Evolutionary conservation across 2,329 filamentous ascomycete species (phyloP), one percentile per base, ranked within the genome.

Genomic region (Pezicula rhizophila): DNA sequence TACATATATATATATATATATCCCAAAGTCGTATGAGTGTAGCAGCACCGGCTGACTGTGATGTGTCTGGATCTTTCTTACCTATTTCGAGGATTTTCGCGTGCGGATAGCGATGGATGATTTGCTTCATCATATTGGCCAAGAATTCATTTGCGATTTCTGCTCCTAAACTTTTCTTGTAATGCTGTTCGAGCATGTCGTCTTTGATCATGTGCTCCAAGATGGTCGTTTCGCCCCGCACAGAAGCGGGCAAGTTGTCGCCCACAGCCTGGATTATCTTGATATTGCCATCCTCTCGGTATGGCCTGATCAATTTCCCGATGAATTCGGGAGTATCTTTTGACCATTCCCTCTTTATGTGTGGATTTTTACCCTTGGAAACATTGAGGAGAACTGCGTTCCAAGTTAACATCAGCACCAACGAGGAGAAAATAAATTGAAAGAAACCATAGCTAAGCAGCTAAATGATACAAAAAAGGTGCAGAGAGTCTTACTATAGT

Each of bases 1-100:
- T 45, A 45, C 42, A 28, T 17, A n/a, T n/a, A n/a, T n/a, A n/a
- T n/a, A n/a, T n/a, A n/a, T n/a, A n/a, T n/a, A n/a, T n/a, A 18
- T 18, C 18, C 18, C 18, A 18, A 18, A 18, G 18, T 18, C 18
- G 18, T 18, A 18, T 18, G 18, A n/a, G 18, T 3, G 18, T 18
- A 18, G 18, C 18, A 18, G 18, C 18, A 18, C 18, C 18, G 3
- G 26, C 25, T 26, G 28, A 39, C 25, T 26, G 28, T 18, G 18
- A 18, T 18, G 34, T 40, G 11, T 26, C 12, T 23, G 38, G 39
- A 34, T 45, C n/a, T 46, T 40, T 45, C n/a, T 46, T 40, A 40
- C 37, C 71, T 26, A 70, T 59, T 45, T 63, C 59, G 8, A 62
- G 47, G 38, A 62, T 54, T 34, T 56, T 54, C 18, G 55, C 44